These are phyloP conservation scores for Solidago caesia DNA, from an alignment of 129 eudicot genomes.

Conservation along the genomic window DNA sequence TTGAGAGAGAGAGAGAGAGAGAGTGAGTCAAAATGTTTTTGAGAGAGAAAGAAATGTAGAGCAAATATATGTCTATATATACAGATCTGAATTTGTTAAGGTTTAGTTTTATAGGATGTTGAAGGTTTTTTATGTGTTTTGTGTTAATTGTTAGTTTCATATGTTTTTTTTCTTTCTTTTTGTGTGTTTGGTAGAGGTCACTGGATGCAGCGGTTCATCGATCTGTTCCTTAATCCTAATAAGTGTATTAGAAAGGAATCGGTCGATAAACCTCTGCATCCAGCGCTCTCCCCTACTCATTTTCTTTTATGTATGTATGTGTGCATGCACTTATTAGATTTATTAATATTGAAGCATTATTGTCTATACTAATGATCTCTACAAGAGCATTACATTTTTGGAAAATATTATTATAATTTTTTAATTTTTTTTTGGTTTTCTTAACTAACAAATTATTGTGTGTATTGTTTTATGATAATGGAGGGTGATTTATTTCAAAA, in stretches of 20 bases:
- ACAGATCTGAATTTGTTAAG: too few species aligned
- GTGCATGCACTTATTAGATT: neutral
- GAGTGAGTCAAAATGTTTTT: neutral
- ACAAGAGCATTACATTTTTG: too few species aligned
- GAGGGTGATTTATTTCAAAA: too few species aligned
- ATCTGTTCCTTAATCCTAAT: slow-evolving; percentile 44
- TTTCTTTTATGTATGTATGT: neutral
- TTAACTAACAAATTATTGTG: too few species aligned
- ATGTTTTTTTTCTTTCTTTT: neutral
- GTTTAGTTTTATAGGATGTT: too few species aligned
- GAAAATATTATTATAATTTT: neutral
- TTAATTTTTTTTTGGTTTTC: neutral
- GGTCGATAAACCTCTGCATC: slow-evolving; percentile 97
- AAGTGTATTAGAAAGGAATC: slow-evolving; percentile 36
- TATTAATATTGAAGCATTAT: neutral
- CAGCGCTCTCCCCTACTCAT: slow-evolving; percentile 47
- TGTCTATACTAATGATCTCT: slow-evolving; percentile 18
- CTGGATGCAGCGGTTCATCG: slow-evolving; percentile 97
- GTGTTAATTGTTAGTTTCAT: neutral
- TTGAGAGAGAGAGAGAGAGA: neutral
- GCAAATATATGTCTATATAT: too few species aligned
- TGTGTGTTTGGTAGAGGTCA: slow-evolving; percentile 30
- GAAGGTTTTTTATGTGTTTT: neutral
- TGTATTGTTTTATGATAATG: too few species aligned
- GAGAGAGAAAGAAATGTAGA: too few species aligned